Percentiles rank a stretch among this genome's conserved stretches.
These are phyloP conservation scores for Ophiostoma ulmi DNA, from an alignment of 2,329 filamentous ascomycete species.

Conservation along the genomic window DNA sequence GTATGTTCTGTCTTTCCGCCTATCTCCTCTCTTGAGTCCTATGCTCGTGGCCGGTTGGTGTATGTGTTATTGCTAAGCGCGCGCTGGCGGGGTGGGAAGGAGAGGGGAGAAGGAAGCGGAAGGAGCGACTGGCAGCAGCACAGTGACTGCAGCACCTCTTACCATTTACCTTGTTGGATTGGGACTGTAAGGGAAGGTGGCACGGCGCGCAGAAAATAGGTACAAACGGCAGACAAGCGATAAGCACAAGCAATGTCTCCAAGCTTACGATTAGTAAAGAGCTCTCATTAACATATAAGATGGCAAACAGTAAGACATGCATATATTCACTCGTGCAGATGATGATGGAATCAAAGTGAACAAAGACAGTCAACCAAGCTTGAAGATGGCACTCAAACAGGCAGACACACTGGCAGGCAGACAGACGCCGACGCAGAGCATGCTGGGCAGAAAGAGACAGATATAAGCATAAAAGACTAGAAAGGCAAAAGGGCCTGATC, in stretches of 20 bases:
- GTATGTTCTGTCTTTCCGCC: background rate
- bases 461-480: no score
- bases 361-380: no score
- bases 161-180: background rate
- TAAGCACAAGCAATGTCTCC: background rate
- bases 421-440: no score
- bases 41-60: conserved; percentile 16
- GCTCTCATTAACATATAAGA: background rate
- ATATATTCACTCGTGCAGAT: background rate
- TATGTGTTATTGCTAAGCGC: conserved; percentile 23
- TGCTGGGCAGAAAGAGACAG: no score
- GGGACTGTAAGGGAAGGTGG: background rate
- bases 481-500: no score
- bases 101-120: conserved; percentile 1
- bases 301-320: background rate
- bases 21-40: background rate
- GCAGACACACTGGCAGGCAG: no score
- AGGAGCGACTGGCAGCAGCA: conserved; percentile 11
- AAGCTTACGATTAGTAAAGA: background rate
- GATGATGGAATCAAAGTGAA: background rate
- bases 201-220: background rate
- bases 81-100: conserved; percentile 16
- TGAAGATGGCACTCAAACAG: no score
- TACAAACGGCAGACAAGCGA: background rate
- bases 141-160: background rate